phyloP scores from a whole-genome alignment of 441 rosid species.

The Capsella rubella region DNA sequence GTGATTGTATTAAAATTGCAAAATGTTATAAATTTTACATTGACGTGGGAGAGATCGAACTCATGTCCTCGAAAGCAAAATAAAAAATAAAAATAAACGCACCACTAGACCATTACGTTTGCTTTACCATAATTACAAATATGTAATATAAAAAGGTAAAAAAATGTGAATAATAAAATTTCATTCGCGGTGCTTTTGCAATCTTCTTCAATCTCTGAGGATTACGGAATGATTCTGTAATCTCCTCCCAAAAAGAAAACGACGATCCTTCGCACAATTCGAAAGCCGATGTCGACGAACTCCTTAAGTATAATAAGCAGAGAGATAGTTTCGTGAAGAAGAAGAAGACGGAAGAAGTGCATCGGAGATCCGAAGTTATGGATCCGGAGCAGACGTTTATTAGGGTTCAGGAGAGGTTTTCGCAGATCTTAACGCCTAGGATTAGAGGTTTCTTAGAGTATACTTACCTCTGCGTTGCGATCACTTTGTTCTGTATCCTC shows the following conservation, averaged over 20 bases:
- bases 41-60: neutral
- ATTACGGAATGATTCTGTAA: neutral
- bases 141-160: neutral
- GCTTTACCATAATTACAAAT: too few species aligned
- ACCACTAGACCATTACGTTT: too few species aligned
- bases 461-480: conserved; percentile 72
- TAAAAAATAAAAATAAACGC: too few species aligned
- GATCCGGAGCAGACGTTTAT: conserved; percentile 98
- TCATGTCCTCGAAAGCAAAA: neutral
- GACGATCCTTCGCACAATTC: conserved; percentile 5
- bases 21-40: neutral
- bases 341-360: conserved; percentile 28
- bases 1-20: conserved; percentile 10
- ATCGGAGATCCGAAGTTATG: conserved; percentile 45
- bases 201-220: conserved; percentile 11
- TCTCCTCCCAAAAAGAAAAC: conserved; percentile 5
- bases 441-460: conserved; percentile 88
- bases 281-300: conserved; percentile 29
- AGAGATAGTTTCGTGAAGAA: neutral
- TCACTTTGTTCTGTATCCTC: conserved; percentile 85
- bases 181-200: conserved; percentile 26
- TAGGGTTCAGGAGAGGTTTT: conserved; percentile 93
- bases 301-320: neutral
- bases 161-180: neutral
- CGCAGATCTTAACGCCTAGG: conserved; percentile 83